Percentiles rank a stretch among this genome's conserved stretches.
Evolutionary conservation across 176 grass and related monocot genomes (phyloP).

Genomic region (Oryza australiensis): DNA sequence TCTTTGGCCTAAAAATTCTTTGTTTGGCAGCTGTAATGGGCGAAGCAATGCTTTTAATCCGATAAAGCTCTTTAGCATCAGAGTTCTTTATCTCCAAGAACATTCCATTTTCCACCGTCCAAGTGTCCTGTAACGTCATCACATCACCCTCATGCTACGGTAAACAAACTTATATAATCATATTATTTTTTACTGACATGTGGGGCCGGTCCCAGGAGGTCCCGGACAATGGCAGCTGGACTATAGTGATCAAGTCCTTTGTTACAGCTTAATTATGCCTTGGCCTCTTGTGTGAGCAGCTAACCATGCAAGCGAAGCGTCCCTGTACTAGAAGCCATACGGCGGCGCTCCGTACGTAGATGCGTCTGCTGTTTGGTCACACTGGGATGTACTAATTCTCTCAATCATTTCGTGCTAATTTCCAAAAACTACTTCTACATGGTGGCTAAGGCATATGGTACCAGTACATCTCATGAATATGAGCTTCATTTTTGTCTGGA

Average conservation of each 20-base stretch:
- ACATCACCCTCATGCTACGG: neutral
- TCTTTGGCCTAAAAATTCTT: neutral
- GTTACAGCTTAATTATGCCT: slow-evolving; percentile 9
- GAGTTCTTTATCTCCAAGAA: neutral
- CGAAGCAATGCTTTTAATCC: neutral
- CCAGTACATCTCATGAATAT: neutral
- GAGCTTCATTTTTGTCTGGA: neutral
- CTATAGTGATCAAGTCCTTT: neutral
- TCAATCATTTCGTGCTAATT: slow-evolving; percentile 13
- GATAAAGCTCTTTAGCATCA: neutral
- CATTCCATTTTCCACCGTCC: slow-evolving; percentile 1
- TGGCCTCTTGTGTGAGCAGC: neutral
- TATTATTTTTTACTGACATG: neutral
- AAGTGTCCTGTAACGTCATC: neutral
- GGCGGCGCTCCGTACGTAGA: slow-evolving; percentile 15
- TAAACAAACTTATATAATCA: neutral
- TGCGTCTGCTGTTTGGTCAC: neutral
- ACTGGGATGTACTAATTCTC: slow-evolving; percentile 6
- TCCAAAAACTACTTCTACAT: neutral
- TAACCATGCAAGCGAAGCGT: neutral
- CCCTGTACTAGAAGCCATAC: neutral
- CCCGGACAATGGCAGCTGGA: neutral
- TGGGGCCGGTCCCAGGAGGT: neutral
- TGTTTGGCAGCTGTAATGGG: slow-evolving; percentile 5
- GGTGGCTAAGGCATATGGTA: neutral